A percentile compares a stretch with the other conserved stretches of the same genome.
phyloP scores from a whole-genome alignment of 345 rosid genomes.

The Pseudoturritis turrita region DNA sequence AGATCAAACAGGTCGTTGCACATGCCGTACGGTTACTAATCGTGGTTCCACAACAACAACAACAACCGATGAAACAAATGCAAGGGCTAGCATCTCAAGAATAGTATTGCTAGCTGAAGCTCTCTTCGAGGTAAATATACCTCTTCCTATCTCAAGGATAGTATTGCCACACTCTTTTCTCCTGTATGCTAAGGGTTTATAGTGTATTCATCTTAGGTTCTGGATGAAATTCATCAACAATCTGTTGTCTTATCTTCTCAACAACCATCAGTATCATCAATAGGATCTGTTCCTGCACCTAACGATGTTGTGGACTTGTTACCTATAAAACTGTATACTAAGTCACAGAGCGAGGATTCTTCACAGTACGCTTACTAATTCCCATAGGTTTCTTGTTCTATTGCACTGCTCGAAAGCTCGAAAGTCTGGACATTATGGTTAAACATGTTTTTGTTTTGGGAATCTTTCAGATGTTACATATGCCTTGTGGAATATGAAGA shows the following conservation, averaged over 20 bases:
- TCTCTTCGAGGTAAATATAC: slow-evolving; percentile 69
- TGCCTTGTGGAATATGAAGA: slow-evolving; percentile 98
- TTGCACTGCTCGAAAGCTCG: neutral
- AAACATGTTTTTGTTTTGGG: neutral
- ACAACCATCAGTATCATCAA: slow-evolving; percentile 75
- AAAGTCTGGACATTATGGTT: neutral
- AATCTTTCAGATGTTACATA: slow-evolving; percentile 70
- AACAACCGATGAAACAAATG: slow-evolving; percentile 60
- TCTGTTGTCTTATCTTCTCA: slow-evolving; percentile 90
- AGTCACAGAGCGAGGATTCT: slow-evolving; percentile 60
- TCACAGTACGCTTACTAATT: slow-evolving; percentile 56
- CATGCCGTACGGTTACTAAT: slow-evolving; percentile 54
- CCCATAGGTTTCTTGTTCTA: neutral
- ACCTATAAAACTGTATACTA: slow-evolving; percentile 58
- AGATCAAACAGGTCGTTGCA: slow-evolving; percentile 78
- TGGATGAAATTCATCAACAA: slow-evolving; percentile 99
- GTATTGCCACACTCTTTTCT: neutral
- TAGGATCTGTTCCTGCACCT: slow-evolving; percentile 97
- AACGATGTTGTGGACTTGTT: slow-evolving; percentile 79
- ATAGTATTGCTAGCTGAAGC: slow-evolving; percentile 99
- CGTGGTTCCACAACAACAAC: slow-evolving; percentile 35
- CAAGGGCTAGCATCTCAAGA: slow-evolving; percentile 96
- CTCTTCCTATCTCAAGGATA: neutral
- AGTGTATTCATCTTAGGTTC: slow-evolving; percentile 51
- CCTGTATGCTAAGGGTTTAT: slow-evolving; percentile 33